Evolutionary conservation across 805 yeast species (phyloP).

Genomic region (Candida sphagnicola): DNA sequence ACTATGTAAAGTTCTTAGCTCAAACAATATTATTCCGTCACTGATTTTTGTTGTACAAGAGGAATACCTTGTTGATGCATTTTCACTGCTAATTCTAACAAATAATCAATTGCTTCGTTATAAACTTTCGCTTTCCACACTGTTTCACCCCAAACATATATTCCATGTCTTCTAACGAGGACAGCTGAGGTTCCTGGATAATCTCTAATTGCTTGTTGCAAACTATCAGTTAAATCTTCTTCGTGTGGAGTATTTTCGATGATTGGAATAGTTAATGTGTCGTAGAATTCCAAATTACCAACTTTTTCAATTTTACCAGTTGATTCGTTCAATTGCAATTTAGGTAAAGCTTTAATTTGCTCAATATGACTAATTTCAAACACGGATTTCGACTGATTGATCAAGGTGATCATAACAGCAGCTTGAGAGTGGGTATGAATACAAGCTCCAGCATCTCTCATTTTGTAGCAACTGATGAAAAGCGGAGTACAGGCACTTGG

Average conservation of each 20-base stretch:
- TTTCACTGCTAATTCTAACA: slow-evolving; percentile 78
- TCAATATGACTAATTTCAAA: slow-evolving; percentile 79
- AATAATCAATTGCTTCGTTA: slow-evolving; percentile 89
- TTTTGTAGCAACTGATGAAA: slow-evolving; percentile 65
- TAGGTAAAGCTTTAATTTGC: slow-evolving; percentile 90
- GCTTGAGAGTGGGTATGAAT: slow-evolving; percentile 91
- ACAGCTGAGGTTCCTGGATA: slow-evolving; percentile 84
- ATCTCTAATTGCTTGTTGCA: slow-evolving; percentile 58
- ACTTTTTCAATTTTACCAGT: slow-evolving; percentile 46
- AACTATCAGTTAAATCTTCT: slow-evolving; percentile 68
- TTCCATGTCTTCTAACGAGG: slow-evolving; percentile 88
- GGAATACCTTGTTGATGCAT: slow-evolving; percentile 72
- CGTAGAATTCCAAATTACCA: slow-evolving; percentile 69
- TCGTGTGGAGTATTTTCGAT: slow-evolving; percentile 89
- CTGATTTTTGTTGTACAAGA: slow-evolving; percentile 22
- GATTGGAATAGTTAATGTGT: slow-evolving; percentile 79
- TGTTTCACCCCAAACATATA: slow-evolving; percentile 93
- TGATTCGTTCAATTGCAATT: slow-evolving; percentile 25
- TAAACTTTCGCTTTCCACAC: slow-evolving; percentile 91
- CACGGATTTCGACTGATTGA: slow-evolving; percentile 51
- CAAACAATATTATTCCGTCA: no score
- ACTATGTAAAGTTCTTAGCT: no score
- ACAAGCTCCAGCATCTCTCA: slow-evolving; percentile 82
- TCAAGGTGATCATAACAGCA: slow-evolving; percentile 76
- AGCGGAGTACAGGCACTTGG: slow-evolving; percentile 95